Conservation (phyloP, 768 basidiomycete species). For the Xerocomellus dryophilus region DNA sequence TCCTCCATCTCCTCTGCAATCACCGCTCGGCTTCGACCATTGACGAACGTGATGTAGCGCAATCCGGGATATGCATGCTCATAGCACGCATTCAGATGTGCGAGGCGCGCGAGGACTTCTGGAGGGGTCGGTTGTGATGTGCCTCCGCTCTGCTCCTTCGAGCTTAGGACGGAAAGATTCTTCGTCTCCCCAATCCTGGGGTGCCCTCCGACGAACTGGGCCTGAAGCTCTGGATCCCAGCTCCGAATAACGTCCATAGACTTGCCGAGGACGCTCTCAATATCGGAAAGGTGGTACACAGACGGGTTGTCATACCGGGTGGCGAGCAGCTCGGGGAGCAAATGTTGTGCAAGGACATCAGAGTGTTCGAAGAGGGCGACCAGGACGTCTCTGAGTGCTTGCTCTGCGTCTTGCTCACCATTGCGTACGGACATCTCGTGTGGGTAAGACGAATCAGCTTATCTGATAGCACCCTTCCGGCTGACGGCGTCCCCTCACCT, state of each 20-base stretch:
- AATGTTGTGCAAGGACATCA: constrained; percentile 46
- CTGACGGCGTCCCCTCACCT: constrained; percentile 5
- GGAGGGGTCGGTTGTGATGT: constrained; percentile 56
- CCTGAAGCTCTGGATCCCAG: constrained; percentile 52
- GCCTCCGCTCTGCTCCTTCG: constrained; percentile 68
- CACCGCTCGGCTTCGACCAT: constrained; percentile 67
- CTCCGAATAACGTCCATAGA: constrained; percentile 46
- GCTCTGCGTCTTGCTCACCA: constrained; percentile 7
- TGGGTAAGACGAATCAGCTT: neutral
- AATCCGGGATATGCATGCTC: constrained; percentile 70
- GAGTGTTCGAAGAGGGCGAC: constrained; percentile 65
- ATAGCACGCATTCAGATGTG: constrained; percentile 74
- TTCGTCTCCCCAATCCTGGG: constrained; percentile 85
- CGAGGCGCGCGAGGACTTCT: constrained; percentile 69
- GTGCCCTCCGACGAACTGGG: constrained; percentile 76
- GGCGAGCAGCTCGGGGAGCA: constrained; percentile 52
- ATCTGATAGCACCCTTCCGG: constrained; percentile 10
- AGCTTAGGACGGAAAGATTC: constrained; percentile 71
- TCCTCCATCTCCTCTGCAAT: constrained; percentile 82
- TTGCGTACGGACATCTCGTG: constrained; percentile 2
- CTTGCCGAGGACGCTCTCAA: constrained; percentile 50
- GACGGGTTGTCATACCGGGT: constrained; percentile 23
- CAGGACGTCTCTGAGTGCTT: constrained; percentile 34
- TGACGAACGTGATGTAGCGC: constrained; percentile 90
- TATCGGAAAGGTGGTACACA: constrained; percentile 39